Conservation (phyloP, 768 basidiomycete genomes). For the Coprinopsis cinerea region DNA sequence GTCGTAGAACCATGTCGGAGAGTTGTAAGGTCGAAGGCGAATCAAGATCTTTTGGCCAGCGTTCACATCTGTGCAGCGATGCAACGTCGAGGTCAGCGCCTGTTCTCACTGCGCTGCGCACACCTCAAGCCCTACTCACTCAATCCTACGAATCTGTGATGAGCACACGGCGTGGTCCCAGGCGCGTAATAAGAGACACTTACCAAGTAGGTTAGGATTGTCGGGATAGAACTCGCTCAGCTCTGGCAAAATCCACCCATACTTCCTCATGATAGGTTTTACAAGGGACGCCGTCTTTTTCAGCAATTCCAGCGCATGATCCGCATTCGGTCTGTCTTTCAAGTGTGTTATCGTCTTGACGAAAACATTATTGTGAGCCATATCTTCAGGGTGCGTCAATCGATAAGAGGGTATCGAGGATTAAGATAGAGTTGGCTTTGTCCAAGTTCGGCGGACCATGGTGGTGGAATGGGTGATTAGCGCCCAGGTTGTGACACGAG, state of each 20-base stretch:
- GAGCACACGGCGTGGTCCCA: conserved; percentile 10
- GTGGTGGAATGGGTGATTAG: no score
- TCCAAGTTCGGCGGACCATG: no score
- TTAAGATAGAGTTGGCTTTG: conserved; percentile 4
- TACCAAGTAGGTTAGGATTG: conserved; percentile 66
- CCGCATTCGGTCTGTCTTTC: conserved; percentile 57
- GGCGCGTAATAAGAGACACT: conserved; percentile 25
- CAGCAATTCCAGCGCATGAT: conserved; percentile 63
- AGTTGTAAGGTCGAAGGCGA: conserved; percentile 67
- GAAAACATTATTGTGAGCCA: conserved; percentile 53
- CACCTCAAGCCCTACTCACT: conserved; percentile 23
- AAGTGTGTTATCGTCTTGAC: conserved; percentile 69
- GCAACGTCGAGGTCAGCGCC: neutral
- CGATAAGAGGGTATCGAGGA: neutral
- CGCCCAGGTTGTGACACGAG: no score
- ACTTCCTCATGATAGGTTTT: conserved; percentile 91
- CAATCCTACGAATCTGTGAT: conserved; percentile 22
- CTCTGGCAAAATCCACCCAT: conserved; percentile 70
- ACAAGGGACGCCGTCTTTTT: conserved; percentile 71
- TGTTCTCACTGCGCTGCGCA: neutral
- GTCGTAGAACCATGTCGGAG: conserved; percentile 65
- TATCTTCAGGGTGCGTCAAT: neutral
- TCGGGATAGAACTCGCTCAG: conserved; percentile 89
- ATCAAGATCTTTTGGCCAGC: conserved; percentile 78
- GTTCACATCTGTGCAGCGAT: conserved; percentile 54